Conservation (phyloP, 192 early-diverging fungal species). For the Coemansia sp. region DNA sequence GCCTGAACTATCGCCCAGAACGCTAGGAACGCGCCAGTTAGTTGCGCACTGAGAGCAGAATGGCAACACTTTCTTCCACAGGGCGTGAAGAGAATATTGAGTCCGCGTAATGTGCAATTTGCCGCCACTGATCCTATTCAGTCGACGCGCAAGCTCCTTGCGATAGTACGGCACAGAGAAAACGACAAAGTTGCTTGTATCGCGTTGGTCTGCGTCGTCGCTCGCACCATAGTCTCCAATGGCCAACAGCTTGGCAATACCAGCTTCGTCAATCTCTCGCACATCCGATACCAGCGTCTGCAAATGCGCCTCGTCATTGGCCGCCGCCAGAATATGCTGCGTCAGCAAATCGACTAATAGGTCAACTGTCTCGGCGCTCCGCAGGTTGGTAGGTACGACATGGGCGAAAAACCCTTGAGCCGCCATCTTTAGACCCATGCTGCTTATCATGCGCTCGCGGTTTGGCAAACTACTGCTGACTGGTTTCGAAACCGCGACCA, state of each 20-base stretch:
- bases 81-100: constrained; percentile 14
- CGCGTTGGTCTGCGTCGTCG: background rate
- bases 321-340: constrained; percentile 42
- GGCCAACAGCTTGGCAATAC: constrained; percentile 19
- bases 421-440: constrained; percentile 30
- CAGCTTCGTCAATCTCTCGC: constrained; percentile 15
- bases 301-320: constrained; percentile 33
- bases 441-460: constrained; percentile 24
- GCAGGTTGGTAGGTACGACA: constrained; percentile 31
- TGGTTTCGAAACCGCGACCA: constrained; percentile 14
- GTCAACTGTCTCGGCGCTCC: constrained; percentile 14
- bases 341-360: constrained; percentile 49
- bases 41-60: constrained; percentile 19
- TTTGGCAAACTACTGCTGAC: constrained; percentile 28
- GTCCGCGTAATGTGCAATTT: constrained; percentile 24
- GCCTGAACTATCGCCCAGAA: background rate
- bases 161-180: constrained; percentile 18
- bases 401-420: constrained; percentile 25
- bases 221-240: background rate
- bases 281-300: constrained; percentile 26
- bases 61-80: constrained; percentile 14
- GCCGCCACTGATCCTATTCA: constrained; percentile 43
- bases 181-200: background rate
- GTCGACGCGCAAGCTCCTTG: constrained; percentile 23
- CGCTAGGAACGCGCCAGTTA: background rate